Percentiles rank a stretch among this genome's conserved stretches.
These are phyloP conservation scores for Elongisporangium undulatum DNA, from an alignment of 352 stramenopile species.

Conservation along the genomic window DNA sequence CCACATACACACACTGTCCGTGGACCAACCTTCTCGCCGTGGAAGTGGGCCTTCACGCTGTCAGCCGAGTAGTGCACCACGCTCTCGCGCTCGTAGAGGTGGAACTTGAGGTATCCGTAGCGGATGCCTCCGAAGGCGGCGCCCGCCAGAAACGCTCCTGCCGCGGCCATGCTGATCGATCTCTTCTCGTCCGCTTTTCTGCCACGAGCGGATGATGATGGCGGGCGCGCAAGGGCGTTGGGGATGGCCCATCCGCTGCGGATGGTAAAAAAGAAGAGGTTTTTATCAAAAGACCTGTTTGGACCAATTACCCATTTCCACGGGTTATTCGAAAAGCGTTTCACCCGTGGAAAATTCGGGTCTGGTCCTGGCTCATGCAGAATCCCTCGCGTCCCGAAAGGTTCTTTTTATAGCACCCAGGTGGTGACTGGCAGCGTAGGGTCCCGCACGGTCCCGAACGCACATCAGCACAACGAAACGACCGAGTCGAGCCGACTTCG, in stretches of 20 bases:
- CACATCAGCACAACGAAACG: neutral
- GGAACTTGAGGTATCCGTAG: conserved; percentile 67
- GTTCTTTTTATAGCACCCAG: neutral
- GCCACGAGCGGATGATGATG: neutral
- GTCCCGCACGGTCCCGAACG: neutral
- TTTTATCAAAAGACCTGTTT: no score
- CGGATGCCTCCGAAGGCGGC: conserved; percentile 51
- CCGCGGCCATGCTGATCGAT: neutral
- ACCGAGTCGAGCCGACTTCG: neutral
- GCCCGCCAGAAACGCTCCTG: conserved; percentile 62
- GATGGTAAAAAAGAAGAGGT: neutral
- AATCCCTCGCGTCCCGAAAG: neutral
- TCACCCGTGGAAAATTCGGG: no score
- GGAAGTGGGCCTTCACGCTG: conserved; percentile 61
- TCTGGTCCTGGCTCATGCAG: neutral
- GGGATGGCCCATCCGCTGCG: neutral
- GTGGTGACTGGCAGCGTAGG: neutral
- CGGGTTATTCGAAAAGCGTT: neutral
- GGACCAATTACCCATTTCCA: no score
- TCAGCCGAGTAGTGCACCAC: conserved; percentile 64
- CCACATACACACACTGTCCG: conserved; percentile 1
- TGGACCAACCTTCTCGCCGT: conserved; percentile 23
- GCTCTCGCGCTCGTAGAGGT: conserved; percentile 64
- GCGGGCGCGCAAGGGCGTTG: neutral
- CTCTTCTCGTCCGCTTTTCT: neutral